phyloP scores from a whole-genome alignment of 371 early-diverging fungal species.

The Amoeboaphelidium occidentale region DNA sequence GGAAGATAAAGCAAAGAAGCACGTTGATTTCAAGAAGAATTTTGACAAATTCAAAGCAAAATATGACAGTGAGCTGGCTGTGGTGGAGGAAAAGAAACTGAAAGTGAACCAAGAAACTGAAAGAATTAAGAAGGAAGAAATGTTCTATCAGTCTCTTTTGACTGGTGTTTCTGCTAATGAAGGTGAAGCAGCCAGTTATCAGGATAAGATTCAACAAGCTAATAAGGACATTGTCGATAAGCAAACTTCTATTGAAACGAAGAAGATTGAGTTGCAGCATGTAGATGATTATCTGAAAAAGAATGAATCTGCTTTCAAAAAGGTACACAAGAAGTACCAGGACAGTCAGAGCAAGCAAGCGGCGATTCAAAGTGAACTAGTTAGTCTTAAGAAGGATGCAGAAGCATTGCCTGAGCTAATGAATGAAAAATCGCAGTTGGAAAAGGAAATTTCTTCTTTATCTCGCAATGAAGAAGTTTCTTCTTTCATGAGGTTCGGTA shows the following conservation, averaged over 20 bases:
- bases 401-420: too few species aligned
- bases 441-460: slow-evolving; percentile 10
- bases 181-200: slow-evolving; percentile 76
- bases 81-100: slow-evolving; percentile 20
- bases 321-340: too few species aligned
- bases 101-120: slow-evolving; percentile 25
- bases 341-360: too few species aligned
- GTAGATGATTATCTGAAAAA: slow-evolving; percentile 31
- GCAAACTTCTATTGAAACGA: slow-evolving; percentile 37
- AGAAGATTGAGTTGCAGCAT: slow-evolving; percentile 37
- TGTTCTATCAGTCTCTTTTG: slow-evolving; percentile 65
- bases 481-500: too few species aligned
- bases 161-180: slow-evolving; percentile 74
- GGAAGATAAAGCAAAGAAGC: too few species aligned
- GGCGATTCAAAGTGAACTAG: too few species aligned
- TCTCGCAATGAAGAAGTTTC: too few species aligned
- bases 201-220: slow-evolving; percentile 49
- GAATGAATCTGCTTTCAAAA: too few species aligned
- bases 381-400: too few species aligned
- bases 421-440: slow-evolving; percentile 9
- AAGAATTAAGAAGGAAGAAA: slow-evolving; percentile 42
- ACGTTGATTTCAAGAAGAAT: too few species aligned
- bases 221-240: background rate
- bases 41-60: background rate
- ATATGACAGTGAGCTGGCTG: slow-evolving; percentile 12